Conservation (phyloP, 2,329 filamentous ascomycete genomes). For the Bipolaris sorokiniana region DNA sequence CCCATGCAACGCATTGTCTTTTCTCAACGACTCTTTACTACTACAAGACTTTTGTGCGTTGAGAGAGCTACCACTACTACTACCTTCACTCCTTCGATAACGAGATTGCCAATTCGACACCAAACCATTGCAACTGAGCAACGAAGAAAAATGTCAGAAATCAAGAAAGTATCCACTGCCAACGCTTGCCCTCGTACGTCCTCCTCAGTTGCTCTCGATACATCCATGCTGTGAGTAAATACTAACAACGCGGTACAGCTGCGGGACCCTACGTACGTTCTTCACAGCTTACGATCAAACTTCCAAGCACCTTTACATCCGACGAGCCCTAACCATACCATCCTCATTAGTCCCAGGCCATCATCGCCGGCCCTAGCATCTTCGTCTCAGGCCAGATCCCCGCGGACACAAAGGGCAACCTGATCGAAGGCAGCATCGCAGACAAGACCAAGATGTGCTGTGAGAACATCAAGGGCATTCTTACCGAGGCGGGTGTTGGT, state of each 20-base stretch:
- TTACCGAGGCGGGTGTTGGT: slow-evolving; percentile 78
- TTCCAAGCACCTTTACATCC: background rate
- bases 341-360: slow-evolving; percentile 58
- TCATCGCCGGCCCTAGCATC: slow-evolving; percentile 70
- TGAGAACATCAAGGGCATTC: slow-evolving; percentile 82
- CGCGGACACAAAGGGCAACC: slow-evolving; percentile 64
- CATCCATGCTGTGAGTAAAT: background rate
- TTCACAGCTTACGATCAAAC: background rate
- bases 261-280: slow-evolving; percentile 53
- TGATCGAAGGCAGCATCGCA: slow-evolving; percentile 68
- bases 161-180: slow-evolving; percentile 52
- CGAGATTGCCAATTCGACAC: background rate
- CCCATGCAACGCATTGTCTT: slow-evolving; percentile 2
- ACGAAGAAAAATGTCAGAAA: slow-evolving; percentile 49
- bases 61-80: background rate
- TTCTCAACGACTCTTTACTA: background rate
- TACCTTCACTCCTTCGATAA: background rate
- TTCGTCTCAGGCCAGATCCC: slow-evolving; percentile 81
- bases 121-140: slow-evolving; percentile 2
- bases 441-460: slow-evolving; percentile 74
- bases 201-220: background rate
- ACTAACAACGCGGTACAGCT: slow-evolving; percentile 36
- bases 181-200: slow-evolving; percentile 53
- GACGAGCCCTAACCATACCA: background rate
- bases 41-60: background rate